Evolutionary conservation across 805 yeast species (phyloP), one percentile per base, ranked within the genome.

Genomic region (Maudiozyma barnettii): DNA sequence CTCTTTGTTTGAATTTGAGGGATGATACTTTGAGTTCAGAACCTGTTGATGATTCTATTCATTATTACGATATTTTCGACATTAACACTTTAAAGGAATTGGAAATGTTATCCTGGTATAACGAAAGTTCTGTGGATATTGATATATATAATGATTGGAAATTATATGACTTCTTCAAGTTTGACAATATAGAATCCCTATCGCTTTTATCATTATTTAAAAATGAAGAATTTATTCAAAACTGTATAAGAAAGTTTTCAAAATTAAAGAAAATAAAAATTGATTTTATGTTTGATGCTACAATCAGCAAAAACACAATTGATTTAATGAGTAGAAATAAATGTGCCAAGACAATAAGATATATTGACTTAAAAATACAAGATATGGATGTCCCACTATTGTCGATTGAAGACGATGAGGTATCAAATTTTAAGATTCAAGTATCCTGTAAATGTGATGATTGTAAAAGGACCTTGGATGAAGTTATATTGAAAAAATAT

Each of bases 61-160:
- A 49, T 21, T 58, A 59, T 47, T 51, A 50, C 26, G 67, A 67
- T 36, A 48, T 70, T 0, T 67, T 70, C 46, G 68, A 68, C 50
- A 45, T 51, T 0, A 46, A 51, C 3, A 41, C 43, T 14, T 51
- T 70, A 45, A 57, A 62, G 46, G 56, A 56, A 12, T 49, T 70
- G 19, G 64, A 68, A 13, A 57, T 70, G 9, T 56, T 68, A 10
- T 69, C 73, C 7, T 70, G 74, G 74, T 66, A 60, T 49, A 65
- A 61, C 41, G 41, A 44, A 14, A 43, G 22, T 13, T 51, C 50
- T n/a, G 9, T 48, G 3, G 53, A 51, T 29, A 8, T 46, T 8
- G 50, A 57, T 38, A 35, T 61, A 31, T 61, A 60, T 48, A 49
- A 50, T 13, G 20, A 49, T 33, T 63, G 62, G 60, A 54, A 51